phyloP scores from a whole-genome alignment of 768 basidiomycete species.

The Psilocybe cyanescens region DNA sequence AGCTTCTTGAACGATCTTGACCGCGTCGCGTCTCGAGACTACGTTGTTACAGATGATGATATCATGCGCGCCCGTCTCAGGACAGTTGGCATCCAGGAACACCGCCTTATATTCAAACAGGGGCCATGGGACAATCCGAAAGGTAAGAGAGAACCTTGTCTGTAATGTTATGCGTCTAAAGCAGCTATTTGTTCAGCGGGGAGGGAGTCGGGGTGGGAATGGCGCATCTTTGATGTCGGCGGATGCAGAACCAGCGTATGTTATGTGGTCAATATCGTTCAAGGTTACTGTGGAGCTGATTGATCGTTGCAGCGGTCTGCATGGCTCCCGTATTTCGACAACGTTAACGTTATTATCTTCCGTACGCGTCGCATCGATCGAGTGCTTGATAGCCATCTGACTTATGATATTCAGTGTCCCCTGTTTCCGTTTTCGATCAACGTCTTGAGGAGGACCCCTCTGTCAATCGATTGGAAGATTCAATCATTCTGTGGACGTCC shows the following conservation, averaged over 20 bases:
- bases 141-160: slow-evolving; percentile 22
- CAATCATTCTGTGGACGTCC: slow-evolving; percentile 70
- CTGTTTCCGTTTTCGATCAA: slow-evolving; percentile 83
- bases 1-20: slow-evolving; percentile 74
- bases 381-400: background rate
- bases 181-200: slow-evolving; percentile 22
- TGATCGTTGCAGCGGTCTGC: slow-evolving; percentile 58
- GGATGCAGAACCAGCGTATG: slow-evolving; percentile 70
- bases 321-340: slow-evolving; percentile 83
- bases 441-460: slow-evolving; percentile 67
- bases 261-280: slow-evolving; percentile 32
- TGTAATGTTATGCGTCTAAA: background rate
- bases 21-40: slow-evolving; percentile 63
- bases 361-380: slow-evolving; percentile 31
- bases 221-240: slow-evolving; percentile 80
- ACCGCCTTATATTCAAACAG: slow-evolving; percentile 51
- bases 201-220: slow-evolving; percentile 50
- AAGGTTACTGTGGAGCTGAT: slow-evolving; percentile 13
- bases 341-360: slow-evolving; percentile 81
- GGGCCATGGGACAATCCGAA: slow-evolving; percentile 41
- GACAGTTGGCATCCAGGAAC: slow-evolving; percentile 74
- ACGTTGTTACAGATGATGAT: slow-evolving; percentile 72
- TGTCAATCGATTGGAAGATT: slow-evolving; percentile 77
- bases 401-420: slow-evolving; percentile 50
- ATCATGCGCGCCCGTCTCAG: slow-evolving; percentile 72